Base-by-base conservation (phyloP, 495 filamentous ascomycete genomes). In the Penicillium egyptiacum region DNA sequence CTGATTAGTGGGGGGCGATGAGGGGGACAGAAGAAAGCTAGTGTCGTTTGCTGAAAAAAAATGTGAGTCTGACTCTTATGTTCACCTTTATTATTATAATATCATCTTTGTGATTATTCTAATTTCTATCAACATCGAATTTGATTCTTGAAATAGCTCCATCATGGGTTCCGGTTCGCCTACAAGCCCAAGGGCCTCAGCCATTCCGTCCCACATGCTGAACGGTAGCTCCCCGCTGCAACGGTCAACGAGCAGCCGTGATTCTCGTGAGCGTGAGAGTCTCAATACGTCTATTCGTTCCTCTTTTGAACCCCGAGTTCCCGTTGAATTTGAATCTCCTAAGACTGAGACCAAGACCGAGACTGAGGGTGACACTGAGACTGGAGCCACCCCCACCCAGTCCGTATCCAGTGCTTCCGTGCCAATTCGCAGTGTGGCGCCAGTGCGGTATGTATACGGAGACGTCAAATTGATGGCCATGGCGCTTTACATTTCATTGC, bases 231-330 rank as follows among this genome's bases (percentile, higher is more conserved):
- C 77, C 49, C 74, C 76, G 40, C 64, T 79, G 47, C 65, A 76
- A 53, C 53, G 55, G 5, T 64, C 72, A n/a, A 51, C 57, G 19
- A 33, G 56, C 9, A 45, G 56, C 31, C 73, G 75, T n/a, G 74
- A 75, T 64, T 72, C 64, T 41, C 75, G 77, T 57, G 80, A 83
- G 50, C 71, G 78, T 9, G 79, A 81, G 48, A 77, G 68, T 42
- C 70, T 83, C 57, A 78, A 78, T 59, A 72, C 79, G n/a, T 81
- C 80, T 7, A 83, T 83, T 51, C 65, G 64, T 47, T 78, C 76
- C 1, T 80, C 80, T 11, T 81, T 80, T 56, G 63, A 67, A 33
- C 65, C 77, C 25, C 73, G 76, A 52, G 62, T 75, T 37, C 70
- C 78, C 7, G 57, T 72, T 28, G 73, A 75, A 51, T 75, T 79